These are phyloP conservation scores for Clonostachys chloroleuca DNA, from an alignment of 2,329 filamentous ascomycete genomes.

Conservation along the genomic window DNA sequence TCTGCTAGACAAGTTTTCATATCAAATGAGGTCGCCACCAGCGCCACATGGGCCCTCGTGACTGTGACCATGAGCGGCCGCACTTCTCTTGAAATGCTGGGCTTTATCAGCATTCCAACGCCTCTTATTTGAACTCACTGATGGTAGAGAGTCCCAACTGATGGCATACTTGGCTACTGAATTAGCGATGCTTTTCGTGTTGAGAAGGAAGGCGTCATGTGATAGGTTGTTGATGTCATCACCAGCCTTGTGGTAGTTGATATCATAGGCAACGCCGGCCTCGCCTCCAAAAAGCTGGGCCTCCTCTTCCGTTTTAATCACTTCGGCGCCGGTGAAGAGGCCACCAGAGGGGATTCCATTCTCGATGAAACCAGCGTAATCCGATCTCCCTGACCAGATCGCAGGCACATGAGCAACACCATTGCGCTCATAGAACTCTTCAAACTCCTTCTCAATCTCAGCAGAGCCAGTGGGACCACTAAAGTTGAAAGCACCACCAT, in stretches of 20 bases:
- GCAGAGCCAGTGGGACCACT: constrained; percentile 50
- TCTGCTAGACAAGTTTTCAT: no score
- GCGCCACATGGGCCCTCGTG: background rate
- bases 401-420: constrained; percentile 51
- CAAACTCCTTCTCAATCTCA: constrained; percentile 53
- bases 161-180: constrained; percentile 32
- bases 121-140: constrained; percentile 15
- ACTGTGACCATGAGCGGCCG: constrained; percentile 5
- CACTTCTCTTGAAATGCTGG: constrained; percentile 16
- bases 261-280: constrained; percentile 42
- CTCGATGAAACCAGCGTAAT: constrained; percentile 65
- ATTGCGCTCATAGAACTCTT: constrained; percentile 44
- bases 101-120: constrained; percentile 21
- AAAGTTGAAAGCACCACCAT: constrained; percentile 55
- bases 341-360: constrained; percentile 64
- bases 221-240: constrained; percentile 34
- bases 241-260: constrained; percentile 39
- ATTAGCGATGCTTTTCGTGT: constrained; percentile 35
- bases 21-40: background rate
- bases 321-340: constrained; percentile 65
- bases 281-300: constrained; percentile 56
- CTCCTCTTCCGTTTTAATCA: constrained; percentile 56
- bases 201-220: constrained; percentile 38
- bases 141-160: constrained; percentile 26
- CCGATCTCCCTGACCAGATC: constrained; percentile 60